Base-by-base conservation (phyloP, 805 yeast genomes). In the Candida taoyuanica region DNA sequence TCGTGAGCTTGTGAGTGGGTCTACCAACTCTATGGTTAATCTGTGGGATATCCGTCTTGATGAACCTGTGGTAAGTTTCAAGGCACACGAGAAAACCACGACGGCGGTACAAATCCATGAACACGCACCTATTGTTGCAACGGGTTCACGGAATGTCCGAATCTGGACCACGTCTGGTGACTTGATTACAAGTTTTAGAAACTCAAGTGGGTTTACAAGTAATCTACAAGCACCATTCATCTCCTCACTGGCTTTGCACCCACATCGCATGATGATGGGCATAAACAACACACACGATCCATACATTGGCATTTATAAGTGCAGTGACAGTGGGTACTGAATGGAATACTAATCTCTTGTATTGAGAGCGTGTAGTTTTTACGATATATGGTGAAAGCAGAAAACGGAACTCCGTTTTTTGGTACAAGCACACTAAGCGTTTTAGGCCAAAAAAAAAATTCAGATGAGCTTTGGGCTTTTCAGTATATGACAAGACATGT, bases 231-330 rank as follows among this genome's bases (percentile, higher is more conserved):
- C 46, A 2, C 44, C 49, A 11, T 83, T 81, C 48, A 68, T 89
- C 30, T 77, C 87, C 3, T 68, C 80, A 3, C 58, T 87, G 47
- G 68, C 81, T 0, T 76, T 93, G 53, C 98, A 93, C 58, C 98
- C 98, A 2, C 98, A 93, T 57, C 69, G 91, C 46, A 86, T 93
- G 96, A 76, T 86, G 75, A 55, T 93, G 56, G 97, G 96, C 1
- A 85, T 87, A 1, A 81, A 82, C 50, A 84, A 84, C 56, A 73
- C 79, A 37, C 94, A 86, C 54, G 93, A 83, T 55, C 70, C 87
- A 2, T 74, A 72, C 47, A 78, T 88, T 30, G 74, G 75, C 47
- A 64, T 87, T 19, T 82, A 80, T 52, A 67, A 68, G 33, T 76
- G 81, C 48, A 54, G 59, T n/a, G 73, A 68, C 18, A 44, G 24